Percentiles rank a stretch among this genome's conserved stretches.
Evolutionary conservation across 805 yeast species (phyloP).

Genomic region (Starmerella tilneyi): DNA sequence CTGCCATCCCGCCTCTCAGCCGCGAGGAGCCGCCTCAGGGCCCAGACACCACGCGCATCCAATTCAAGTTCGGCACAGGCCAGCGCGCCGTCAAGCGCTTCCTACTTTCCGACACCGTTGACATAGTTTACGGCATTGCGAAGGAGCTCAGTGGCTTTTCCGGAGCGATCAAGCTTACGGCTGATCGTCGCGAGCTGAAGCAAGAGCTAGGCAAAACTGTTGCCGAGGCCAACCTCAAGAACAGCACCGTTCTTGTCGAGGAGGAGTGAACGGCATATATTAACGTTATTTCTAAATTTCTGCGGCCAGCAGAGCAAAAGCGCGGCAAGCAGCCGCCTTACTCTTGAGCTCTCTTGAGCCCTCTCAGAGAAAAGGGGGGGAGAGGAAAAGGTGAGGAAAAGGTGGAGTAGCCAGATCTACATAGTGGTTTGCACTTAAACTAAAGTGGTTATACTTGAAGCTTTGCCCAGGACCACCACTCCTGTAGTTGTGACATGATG

Average conservation of each 20-base stretch:
- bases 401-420: too few relatives aligned
- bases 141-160: conserved; percentile 42
- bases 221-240: conserved; percentile 65
- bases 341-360: too few relatives aligned
- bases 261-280: too few relatives aligned
- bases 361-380: too few relatives aligned
- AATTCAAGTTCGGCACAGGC: conserved; percentile 85
- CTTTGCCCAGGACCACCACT: conserved; percentile 23
- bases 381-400: too few relatives aligned
- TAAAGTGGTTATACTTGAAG: conserved; percentile 14
- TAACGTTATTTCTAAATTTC: too few relatives aligned
- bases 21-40: conserved; percentile 57
- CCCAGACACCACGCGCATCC: conserved; percentile 55
- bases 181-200: conserved; percentile 51
- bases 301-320: too few relatives aligned
- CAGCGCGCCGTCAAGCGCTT: conserved; percentile 66
- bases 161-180: conserved; percentile 36
- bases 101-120: conserved; percentile 46
- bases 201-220: conserved; percentile 47
- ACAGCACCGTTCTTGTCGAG: conserved; percentile 72
- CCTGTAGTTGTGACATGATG: conserved; percentile 4
- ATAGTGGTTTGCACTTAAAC: background rate
- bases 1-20: conserved; percentile 40
- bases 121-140: conserved; percentile 51
- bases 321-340: too few relatives aligned